These are phyloP conservation scores for Hamamelis virginiana DNA, from an alignment of 164 flowering plant species.

Conservation along the genomic window DNA sequence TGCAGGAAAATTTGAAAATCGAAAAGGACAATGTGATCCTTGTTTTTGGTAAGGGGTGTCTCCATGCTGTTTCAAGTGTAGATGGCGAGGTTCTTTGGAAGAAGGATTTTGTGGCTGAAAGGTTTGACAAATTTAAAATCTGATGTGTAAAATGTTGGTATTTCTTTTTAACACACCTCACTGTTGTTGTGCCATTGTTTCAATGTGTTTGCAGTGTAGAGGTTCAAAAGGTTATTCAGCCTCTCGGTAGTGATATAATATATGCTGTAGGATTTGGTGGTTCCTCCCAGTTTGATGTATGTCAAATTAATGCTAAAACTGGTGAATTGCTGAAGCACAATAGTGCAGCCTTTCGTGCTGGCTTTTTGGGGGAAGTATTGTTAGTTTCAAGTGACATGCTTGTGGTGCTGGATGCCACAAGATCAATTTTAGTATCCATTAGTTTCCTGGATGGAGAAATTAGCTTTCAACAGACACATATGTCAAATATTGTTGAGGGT, in stretches of 20 bases:
- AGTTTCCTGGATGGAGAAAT: slow-evolving; percentile 49
- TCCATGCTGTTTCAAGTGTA: slow-evolving; percentile 83
- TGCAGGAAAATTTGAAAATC: slow-evolving; percentile 60
- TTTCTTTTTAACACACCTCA: neutral
- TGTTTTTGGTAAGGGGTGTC: slow-evolving; percentile 65
- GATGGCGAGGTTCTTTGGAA: slow-evolving; percentile 90
- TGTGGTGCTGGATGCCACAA: slow-evolving; percentile 62
- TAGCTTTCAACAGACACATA: slow-evolving; percentile 40
- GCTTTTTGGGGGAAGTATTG: slow-evolving; percentile 61
- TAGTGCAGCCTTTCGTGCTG: slow-evolving; percentile 51
- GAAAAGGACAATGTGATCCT: slow-evolving; percentile 62
- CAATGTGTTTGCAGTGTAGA: slow-evolving; percentile 55
- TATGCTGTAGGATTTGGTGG: slow-evolving; percentile 65
- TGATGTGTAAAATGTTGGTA: neutral
- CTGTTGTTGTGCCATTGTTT: slow-evolving; percentile 1
- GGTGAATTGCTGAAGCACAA: slow-evolving; percentile 69
- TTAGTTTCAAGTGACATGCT: slow-evolving; percentile 53
- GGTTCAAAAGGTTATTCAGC: slow-evolving; percentile 61
- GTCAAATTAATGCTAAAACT: slow-evolving; percentile 54
- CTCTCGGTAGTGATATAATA: slow-evolving; percentile 50
- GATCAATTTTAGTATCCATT: slow-evolving; percentile 49
- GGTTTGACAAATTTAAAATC: slow-evolving; percentile 40
- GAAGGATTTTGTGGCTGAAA: slow-evolving; percentile 56
- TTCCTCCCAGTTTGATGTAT: slow-evolving; percentile 46
- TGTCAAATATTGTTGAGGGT: slow-evolving; percentile 57